Evolutionary conservation across 177 flowering plant species (phyloP).

Genomic region (Vitis hybrid): DNA sequence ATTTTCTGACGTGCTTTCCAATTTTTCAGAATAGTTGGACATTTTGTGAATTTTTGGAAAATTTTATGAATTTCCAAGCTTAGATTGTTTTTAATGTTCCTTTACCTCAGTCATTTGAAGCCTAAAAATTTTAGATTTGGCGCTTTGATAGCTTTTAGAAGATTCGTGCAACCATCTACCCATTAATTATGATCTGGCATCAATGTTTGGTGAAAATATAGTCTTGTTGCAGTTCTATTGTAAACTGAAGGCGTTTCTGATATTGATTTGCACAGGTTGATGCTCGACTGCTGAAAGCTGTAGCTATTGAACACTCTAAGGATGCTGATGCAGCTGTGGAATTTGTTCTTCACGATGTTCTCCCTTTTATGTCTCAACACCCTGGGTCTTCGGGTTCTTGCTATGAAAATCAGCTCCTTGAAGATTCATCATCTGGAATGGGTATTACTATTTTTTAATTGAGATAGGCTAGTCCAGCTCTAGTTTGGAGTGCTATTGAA

Average conservation of each 20-base stretch:
- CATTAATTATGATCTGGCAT: background rate
- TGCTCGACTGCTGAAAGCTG: constrained; percentile 64
- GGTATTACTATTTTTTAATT: constrained; percentile 17
- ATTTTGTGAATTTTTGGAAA: too few species aligned
- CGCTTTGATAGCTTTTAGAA: too few species aligned
- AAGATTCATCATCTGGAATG: constrained; percentile 2
- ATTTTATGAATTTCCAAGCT: too few species aligned
- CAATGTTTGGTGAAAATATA: background rate
- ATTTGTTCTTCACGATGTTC: constrained; percentile 49
- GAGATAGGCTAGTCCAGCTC: background rate
- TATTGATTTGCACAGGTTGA: constrained; percentile 50
- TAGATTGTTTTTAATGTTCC: too few species aligned
- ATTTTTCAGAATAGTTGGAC: too few species aligned
- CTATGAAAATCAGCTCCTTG: background rate
- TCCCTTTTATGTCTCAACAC: constrained; percentile 27
- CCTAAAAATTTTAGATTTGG: too few species aligned
- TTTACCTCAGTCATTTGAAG: too few species aligned
- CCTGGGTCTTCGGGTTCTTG: background rate
- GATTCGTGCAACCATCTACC: background rate
- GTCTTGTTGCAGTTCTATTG: background rate
- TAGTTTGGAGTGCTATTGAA: too few species aligned
- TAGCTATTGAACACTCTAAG: constrained; percentile 66
- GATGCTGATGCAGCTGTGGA: constrained; percentile 67
- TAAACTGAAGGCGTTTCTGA: background rate
- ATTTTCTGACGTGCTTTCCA: too few species aligned